A percentile compares a stretch with the other conserved stretches of the same genome.
Evolutionary conservation across 2,329 filamentous ascomycete genomes (phyloP).

Genomic region (Didymella pomorum): DNA sequence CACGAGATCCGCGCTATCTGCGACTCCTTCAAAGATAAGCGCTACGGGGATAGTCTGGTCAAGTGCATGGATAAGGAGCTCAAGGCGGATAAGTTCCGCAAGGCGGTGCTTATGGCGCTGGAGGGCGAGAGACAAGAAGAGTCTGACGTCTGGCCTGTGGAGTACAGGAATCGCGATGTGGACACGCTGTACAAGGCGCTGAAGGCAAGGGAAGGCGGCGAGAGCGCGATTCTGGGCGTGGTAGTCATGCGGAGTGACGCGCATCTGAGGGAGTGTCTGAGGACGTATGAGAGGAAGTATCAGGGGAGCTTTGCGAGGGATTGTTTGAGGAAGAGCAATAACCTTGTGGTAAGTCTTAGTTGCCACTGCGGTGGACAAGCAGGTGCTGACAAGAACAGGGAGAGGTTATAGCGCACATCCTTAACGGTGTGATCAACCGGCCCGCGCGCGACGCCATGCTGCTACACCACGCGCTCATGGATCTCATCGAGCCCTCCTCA

Average conservation of each 20-base stretch:
- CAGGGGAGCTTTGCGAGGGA: slow-evolving; percentile 85
- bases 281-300: slow-evolving; percentile 76
- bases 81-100: slow-evolving; percentile 95
- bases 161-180: slow-evolving; percentile 71
- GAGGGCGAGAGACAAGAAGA: slow-evolving; percentile 88
- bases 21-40: slow-evolving; percentile 87
- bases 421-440: slow-evolving; percentile 96
- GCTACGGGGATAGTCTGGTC: slow-evolving; percentile 81
- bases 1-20: slow-evolving; percentile 89
- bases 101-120: slow-evolving; percentile 81
- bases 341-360: slow-evolving; percentile 78
- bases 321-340: slow-evolving; percentile 86
- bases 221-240: slow-evolving; percentile 86
- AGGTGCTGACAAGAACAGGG: slow-evolving; percentile 64
- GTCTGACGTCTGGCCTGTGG: slow-evolving; percentile 65
- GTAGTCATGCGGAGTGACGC: slow-evolving; percentile 80
- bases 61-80: slow-evolving; percentile 92
- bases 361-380: too few relatives aligned
- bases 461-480: slow-evolving; percentile 83
- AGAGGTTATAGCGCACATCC: slow-evolving; percentile 90
- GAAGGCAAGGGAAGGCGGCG: slow-evolving; percentile 77
- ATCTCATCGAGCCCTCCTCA: slow-evolving; percentile 54
- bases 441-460: slow-evolving; percentile 92
- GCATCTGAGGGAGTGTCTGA: slow-evolving; percentile 82
- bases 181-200: slow-evolving; percentile 74